Evolutionary conservation across 2,329 filamentous ascomycete species (phyloP), one percentile per base, ranked within the genome.

Genomic region (Pseudogymnoascus sp.): DNA sequence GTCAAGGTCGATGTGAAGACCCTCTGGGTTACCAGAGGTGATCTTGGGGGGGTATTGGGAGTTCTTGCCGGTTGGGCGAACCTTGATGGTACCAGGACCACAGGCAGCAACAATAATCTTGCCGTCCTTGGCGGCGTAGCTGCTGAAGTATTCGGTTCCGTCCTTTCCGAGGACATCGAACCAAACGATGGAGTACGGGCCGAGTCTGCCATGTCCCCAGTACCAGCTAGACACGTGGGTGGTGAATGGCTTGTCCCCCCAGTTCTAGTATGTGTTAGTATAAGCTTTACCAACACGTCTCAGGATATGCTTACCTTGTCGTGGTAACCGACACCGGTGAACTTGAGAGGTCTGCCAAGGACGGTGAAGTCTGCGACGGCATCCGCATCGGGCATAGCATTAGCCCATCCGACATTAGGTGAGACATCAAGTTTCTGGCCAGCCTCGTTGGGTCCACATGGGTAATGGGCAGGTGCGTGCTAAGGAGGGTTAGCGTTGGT

Each of bases 131-230:
- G 73, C 67, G 2, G 74, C 68, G 59, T 74, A 77, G 15, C 59
- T 58, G 29, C 61, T 65, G 18, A 65, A 68, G 21, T 70, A 67
- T 29, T 72, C 70, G 10, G 63, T 67, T 5, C 67, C 70, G 4
- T 67, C 61, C n/a, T 62, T 39, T 10, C 67, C 64, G 15, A 75
- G 61, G 2, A 70, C 68, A 61, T 75, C 72, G 64, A 78, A 76
- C 77, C 77, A 80, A 21, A 80, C 74, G 25, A 79, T 64, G 2
- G 75, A 74, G 70, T 78, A 79, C 0, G 70, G 66, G 0, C 76
- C 77, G 0, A 79, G 61, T 21, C 69, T 70, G 3, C 69, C 76
- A 62, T 78, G 78, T n/a, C 78, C 77, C 75, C 76, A 79, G 66
- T 78, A 77, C 74, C 76, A 78, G 33, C 70, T 73, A 33, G 64